Base-by-base conservation (phyloP, 192 early-diverging fungal species). In the Kappamyces sp. region DNA sequence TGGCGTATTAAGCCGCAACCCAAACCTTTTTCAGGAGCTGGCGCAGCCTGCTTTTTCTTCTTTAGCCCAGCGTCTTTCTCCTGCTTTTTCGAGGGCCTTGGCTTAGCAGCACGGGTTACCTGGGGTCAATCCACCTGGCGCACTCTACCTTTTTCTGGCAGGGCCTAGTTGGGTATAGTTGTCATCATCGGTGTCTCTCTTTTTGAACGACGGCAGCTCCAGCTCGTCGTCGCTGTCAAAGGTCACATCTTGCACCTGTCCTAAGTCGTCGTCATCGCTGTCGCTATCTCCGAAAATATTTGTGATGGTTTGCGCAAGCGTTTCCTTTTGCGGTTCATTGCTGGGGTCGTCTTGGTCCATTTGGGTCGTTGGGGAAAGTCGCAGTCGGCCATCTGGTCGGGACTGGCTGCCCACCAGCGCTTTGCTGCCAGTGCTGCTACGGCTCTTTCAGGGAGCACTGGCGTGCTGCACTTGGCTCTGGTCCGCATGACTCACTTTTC, bases 191-290 rank as follows among this genome's bases (percentile, higher is more conserved):
- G 37, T 37, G 23, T 39, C 48, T 41, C 64, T 67, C 48, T 76
- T 76, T 52, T 70, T 73, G 55, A 77, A 77, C 2, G 60, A 69
- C 32, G 71, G 69, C 12, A 74, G 52, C n/a, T 49, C 58, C 51
- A 40, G 51, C 41, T 53, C 51, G 12, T 53, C 58, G 42, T 59
- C 58, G 12, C 35, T 46, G 15, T 59, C 58, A 54, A 49, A 49
- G 52, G 23, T 23, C 37, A 59, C 43, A 15, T 59, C 49, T 47
- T 43, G 40, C 6, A 49, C 58, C 38, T 49, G 37, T n/a, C 13
- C 44, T 37, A 49, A 43, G 13, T 49, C 41, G 13, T 59, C 58
- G 23, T 59, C 58, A 4, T 59, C 58, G 49, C 42, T 40, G 5
- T 59, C 58, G 12, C 37, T 46, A 4, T 54, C 50, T 55, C 58